Conservation (phyloP, 345 rosid genomes). For the Citrus trifoliata region DNA sequence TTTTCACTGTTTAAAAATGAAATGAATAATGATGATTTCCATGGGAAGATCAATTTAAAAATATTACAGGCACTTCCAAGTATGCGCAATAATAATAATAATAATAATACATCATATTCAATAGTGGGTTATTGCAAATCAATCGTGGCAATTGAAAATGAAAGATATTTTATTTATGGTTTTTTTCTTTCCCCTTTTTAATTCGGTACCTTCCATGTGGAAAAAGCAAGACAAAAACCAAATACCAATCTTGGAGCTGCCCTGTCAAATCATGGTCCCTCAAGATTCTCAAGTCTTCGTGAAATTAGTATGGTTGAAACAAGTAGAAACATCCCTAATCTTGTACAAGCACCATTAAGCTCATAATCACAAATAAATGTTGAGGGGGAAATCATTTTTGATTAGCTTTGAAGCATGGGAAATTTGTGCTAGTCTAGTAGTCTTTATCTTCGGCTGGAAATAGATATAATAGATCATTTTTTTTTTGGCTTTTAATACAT, state of each 20-base stretch:
- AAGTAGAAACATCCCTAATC: neutral
- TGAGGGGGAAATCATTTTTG: neutral
- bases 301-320: neutral
- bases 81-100: no score
- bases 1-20: slow-evolving; percentile 10
- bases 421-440: neutral
- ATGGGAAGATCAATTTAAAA: no score
- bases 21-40: neutral
- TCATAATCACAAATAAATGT: neutral
- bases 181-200: neutral
- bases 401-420: neutral
- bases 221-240: neutral
- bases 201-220: neutral
- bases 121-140: neutral
- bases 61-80: neutral
- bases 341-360: neutral
- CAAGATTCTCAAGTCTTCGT: neutral
- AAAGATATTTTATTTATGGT: neutral
- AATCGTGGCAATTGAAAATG: neutral
- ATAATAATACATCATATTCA: neutral
- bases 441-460: neutral
- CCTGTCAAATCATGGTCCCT: neutral
- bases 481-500: neutral
- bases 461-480: neutral
- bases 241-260: neutral